These are phyloP conservation scores for Solanum phureja DNA, from an alignment of 257 asterid genomes.

Conservation along the genomic window DNA sequence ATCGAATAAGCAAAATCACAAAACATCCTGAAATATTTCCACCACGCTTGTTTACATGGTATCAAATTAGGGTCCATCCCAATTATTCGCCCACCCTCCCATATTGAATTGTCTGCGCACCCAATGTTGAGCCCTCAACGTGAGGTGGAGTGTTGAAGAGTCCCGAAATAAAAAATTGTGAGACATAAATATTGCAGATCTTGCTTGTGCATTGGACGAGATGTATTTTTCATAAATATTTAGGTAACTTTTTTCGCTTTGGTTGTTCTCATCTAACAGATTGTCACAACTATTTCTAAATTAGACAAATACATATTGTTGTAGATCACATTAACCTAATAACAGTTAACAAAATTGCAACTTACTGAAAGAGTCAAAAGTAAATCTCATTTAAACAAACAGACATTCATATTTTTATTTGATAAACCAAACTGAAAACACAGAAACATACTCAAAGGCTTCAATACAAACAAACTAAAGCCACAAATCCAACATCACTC, in stretches of 20 bases:
- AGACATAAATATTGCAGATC: background rate
- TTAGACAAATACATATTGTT: background rate
- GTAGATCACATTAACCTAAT: background rate
- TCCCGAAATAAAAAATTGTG: background rate
- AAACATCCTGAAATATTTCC: background rate
- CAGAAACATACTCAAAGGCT: background rate
- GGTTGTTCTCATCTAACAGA: too few relatives aligned
- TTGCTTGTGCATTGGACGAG: background rate
- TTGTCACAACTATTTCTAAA: background rate
- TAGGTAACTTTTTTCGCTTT: background rate
- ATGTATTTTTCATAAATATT: background rate
- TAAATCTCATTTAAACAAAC: background rate
- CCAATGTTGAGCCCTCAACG: too few relatives aligned
- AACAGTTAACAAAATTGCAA: background rate
- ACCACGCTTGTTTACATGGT: background rate
- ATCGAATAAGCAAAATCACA: background rate
- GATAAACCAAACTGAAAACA: background rate
- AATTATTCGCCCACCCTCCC: too few relatives aligned
- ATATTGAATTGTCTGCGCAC: background rate
- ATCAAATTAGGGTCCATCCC: too few relatives aligned
- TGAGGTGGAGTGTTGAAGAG: too few relatives aligned
- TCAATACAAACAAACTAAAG: background rate
- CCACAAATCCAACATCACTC: background rate
- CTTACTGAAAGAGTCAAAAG: background rate
- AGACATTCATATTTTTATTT: too few relatives aligned